Evolutionary conservation across 2,329 filamentous ascomycete species (phyloP), one percentile per base, ranked within the genome.

Genomic region (Beauveria pseudobassiana): DNA sequence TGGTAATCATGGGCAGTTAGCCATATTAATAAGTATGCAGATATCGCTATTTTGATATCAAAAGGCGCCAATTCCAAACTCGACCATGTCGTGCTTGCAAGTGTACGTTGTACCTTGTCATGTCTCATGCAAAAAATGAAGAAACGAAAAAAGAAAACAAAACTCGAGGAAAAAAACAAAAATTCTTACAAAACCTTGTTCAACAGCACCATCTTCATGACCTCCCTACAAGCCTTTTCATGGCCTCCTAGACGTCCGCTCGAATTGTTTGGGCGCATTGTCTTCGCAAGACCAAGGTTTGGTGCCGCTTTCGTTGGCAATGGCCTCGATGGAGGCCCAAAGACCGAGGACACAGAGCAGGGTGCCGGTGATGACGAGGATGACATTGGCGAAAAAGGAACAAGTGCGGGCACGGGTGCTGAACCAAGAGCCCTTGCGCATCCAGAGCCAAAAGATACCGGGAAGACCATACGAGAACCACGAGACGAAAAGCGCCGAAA

Each of bases 381-480:
- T 0, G 0, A 70, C 63, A 42, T 76, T 78, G 34, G 67, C 67
- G 0, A 65, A 51, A 22, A 76, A 76, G n/a, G 71, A 65, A 20
- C 64, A 64, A 0, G 51, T 71, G 54, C 73, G 72, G 62, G 69
- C 72, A 63, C 69, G 66, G 53, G 68, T 63, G 18, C 62, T 67
- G 63, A 75, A 76, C 69, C 73, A 78, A 48, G 72, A 68, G 3
- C 76, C 77, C 14, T 74, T 69, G 69, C 80, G 72, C 72, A 80
- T 75, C 69, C 75, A 80, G 49, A 81, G 69, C 78, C 79, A 81
- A 63, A 80, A 77, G 49, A 75, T 69, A 2, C 78, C 78, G 0
- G 78, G 77, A 0, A 80, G 70, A 18, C 78, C 78, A 40, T 77
- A 80, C 58, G 83, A 86, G 71, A 90, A 90, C 87, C 87, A 89